Percentiles rank a stretch among this genome's conserved stretches.
These are phyloP conservation scores for Rhodotorula diobovata DNA, from an alignment of 768 basidiomycete genomes.

Conservation along the genomic window DNA sequence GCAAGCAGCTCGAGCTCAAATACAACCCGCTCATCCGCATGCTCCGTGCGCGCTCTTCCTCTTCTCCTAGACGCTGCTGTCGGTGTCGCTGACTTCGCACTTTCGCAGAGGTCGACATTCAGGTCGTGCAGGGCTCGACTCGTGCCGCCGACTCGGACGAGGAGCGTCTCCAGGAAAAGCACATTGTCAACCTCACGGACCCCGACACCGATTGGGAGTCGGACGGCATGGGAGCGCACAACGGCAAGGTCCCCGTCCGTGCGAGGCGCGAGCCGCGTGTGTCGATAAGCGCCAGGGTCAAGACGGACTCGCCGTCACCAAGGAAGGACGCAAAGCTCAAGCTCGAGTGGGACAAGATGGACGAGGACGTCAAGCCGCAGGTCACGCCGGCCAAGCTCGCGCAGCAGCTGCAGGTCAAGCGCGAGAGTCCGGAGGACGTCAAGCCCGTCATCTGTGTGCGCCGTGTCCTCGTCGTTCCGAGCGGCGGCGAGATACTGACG, in stretches of 20 bases:
- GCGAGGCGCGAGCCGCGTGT: neutral
- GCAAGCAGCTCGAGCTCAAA: conserved; percentile 6
- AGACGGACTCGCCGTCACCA: neutral
- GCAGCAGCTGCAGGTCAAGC: no score
- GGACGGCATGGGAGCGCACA: conserved; percentile 17
- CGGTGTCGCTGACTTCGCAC: neutral
- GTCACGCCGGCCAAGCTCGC: neutral
- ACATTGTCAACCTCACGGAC: neutral
- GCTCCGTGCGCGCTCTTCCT: conserved; percentile 8
- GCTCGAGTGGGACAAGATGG: neutral
- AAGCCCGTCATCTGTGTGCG: conserved; percentile 1
- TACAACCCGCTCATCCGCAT: conserved; percentile 28
- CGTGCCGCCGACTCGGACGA: neutral
- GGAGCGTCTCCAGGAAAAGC: neutral
- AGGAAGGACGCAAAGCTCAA: neutral
- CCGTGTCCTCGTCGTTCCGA: neutral
- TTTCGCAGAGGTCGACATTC: conserved; percentile 20
- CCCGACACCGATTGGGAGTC: conserved; percentile 10
- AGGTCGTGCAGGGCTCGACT: neutral
- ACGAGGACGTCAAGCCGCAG: conserved; percentile 6
- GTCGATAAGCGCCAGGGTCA: neutral
- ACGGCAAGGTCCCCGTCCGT: neutral
- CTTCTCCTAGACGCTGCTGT: no score
- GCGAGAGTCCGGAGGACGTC: neutral
- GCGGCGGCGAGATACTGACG: neutral